Base-by-base conservation (phyloP, 1,139 yeast species). In the Suhomyces maxii region DNA sequence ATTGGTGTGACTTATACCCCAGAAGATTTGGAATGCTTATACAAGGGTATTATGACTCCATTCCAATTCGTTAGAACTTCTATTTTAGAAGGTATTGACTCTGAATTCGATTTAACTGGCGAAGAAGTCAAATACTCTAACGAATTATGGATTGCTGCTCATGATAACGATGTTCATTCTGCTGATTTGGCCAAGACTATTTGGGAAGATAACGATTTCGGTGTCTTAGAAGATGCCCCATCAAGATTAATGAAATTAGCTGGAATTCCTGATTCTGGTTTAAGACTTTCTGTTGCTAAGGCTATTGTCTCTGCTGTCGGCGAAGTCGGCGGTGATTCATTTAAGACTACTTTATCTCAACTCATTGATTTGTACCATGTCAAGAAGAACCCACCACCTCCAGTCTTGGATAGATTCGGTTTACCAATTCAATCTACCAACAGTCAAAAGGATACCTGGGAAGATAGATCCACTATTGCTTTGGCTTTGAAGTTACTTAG, bases 391-490 rank as follows among this genome's bases (percentile, higher is more conserved):
- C 96, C 97, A 1, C 90, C 96, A 10, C 82, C 84, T 18, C 88
- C 95, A 3, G 73, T 80, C 39, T 68, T 80, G 47, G 97, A 91
- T 63, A 84, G 80, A 54, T 90, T 78, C 65, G 98, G 98, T 3
- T 74, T 91, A 53, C 82, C 84, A 8, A 77, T 87, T 39, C 83
- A 86, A 54, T 69, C 84, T 3, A 76, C 86, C 0, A 65, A 75
- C 26, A 82, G 74, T 28, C 82, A 80, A 57, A 78, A 73, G 52
- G 97, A 90, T 59, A 74, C 81, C 6, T 91, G 97, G 96, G 93
- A 87, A 60, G 80, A 78, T 41, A 79, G 99, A 59, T 82, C 90
- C 49, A 95, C 97, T 25, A 74, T 86, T 46, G 96, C 97, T 0
- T 65, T 85, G 36, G 67, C 91, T 0, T 65, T 90, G 43, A 79